phyloP scores from a whole-genome alignment of 2,329 filamentous ascomycete genomes.

The Diaporthe caulivora region DNA sequence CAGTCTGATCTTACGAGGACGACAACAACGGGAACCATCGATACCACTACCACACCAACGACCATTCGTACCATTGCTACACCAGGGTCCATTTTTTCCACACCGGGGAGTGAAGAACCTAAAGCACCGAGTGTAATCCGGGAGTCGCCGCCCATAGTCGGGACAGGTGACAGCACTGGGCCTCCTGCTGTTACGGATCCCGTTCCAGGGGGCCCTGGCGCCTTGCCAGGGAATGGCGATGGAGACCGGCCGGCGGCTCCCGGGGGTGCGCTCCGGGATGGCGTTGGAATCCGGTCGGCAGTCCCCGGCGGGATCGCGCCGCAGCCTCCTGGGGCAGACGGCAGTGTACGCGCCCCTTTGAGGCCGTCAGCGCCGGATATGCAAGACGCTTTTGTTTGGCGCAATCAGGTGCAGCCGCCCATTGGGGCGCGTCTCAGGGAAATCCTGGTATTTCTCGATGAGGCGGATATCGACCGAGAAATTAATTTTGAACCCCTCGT shows the following conservation, averaged over 20 bases:
- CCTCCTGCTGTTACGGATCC: too few species aligned
- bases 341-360: not conserved
- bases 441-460: conserved; percentile 59
- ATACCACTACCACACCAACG: too few species aligned
- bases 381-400: not conserved
- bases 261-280: not conserved
- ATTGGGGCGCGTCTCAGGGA: conserved; percentile 49
- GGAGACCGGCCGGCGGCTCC: not conserved
- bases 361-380: not conserved
- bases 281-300: not conserved
- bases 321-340: not conserved
- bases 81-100: too few species aligned
- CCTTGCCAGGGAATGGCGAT: not conserved
- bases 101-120: not conserved
- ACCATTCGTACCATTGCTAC: too few species aligned
- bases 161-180: too few species aligned
- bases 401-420: conserved; percentile 48
- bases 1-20: too few species aligned
- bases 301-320: not conserved
- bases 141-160: too few species aligned
- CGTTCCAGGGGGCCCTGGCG: not conserved
- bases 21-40: too few species aligned
- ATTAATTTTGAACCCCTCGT: conserved; percentile 54
- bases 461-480: conserved; percentile 60
- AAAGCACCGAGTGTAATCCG: not conserved